Conservation (phyloP, 306 rosid species). For the Prunus campanulata region DNA sequence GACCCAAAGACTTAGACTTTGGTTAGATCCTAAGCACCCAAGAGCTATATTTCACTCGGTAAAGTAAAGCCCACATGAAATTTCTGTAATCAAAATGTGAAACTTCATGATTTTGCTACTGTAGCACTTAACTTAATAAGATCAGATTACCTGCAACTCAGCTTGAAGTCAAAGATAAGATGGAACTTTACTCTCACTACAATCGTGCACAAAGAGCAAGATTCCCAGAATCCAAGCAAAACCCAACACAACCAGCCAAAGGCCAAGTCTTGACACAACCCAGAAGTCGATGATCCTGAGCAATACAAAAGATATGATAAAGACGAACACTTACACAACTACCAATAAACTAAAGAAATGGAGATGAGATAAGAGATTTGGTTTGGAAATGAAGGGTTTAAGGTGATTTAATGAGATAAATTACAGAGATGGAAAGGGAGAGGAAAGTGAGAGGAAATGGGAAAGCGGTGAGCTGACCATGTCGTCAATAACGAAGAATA, state of each 20-base stretch:
- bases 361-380: background rate
- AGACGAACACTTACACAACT: no score
- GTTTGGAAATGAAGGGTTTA: no score
- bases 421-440: background rate
- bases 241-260: background rate
- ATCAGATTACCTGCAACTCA: conserved; percentile 33
- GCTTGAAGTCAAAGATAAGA: conserved; percentile 21
- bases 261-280: conserved; percentile 14
- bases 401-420: no score
- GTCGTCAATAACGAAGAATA: background rate
- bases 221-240: conserved; percentile 29
- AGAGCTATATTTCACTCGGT: conserved; percentile 7
- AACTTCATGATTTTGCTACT: background rate
- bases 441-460: conserved; percentile 14
- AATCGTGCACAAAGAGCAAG: conserved; percentile 14
- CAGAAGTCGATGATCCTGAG: conserved; percentile 8
- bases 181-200: conserved; percentile 16
- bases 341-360: no score
- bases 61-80: background rate
- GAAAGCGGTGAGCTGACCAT: background rate
- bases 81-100: background rate
- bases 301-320: background rate
- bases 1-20: background rate
- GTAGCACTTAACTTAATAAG: background rate
- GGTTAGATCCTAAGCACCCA: conserved; percentile 16